Base-by-base conservation (phyloP, 768 basidiomycete genomes). In the Phlegmacium glaucopus region DNA sequence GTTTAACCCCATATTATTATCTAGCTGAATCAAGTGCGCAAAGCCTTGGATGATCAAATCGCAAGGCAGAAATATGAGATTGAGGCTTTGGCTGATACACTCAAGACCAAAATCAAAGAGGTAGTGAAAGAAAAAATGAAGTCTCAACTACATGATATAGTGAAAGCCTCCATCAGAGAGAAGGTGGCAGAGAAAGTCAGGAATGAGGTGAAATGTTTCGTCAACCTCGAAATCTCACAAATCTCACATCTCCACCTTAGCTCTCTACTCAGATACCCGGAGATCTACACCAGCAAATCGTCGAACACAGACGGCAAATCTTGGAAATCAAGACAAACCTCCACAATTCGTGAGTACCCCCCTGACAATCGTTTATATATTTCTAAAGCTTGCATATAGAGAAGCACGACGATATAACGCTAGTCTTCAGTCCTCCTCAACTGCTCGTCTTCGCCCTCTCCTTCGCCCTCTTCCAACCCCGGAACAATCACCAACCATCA, bases 391-490 rank as follows among this genome's bases (percentile, higher is more conserved):
- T 50, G 35, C 12, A n/a, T 39, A 28, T 22, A 79, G 76, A 5
- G 75, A 81, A 60, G 75, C 77, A 9, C 69, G 77, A 27, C 67
- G 71, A 56, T 78, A 52, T 51, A 67, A 47, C 60, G 57, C 55
- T 25, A 34, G 32, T 34, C 58, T 56, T 46, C 61, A 53, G 38
- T 55, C 53, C 26, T 52, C 66, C 41, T 62, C 69, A 17, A 63
- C 61, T n/a, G 72, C 70, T 13, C 72, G 73, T 9, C 63, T 80
- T 25, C 68, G 74, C 16, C 77, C 78, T 13, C 72, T 81, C 4
- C 62, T 81, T 12, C 73, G 78, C 1, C 78, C 79, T 1, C 62
- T 76, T 15, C 72, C 73, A 1, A 74, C 72, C 13, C 71, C 72
- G 36, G 67, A 73, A 40, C 75, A 77, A 53, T 76, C 75, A 5